A percentile compares a stretch with the other conserved stretches of the same genome.
These are phyloP conservation scores for Dendrothele bispora DNA, from an alignment of 768 basidiomycete genomes.

Conservation along the genomic window DNA sequence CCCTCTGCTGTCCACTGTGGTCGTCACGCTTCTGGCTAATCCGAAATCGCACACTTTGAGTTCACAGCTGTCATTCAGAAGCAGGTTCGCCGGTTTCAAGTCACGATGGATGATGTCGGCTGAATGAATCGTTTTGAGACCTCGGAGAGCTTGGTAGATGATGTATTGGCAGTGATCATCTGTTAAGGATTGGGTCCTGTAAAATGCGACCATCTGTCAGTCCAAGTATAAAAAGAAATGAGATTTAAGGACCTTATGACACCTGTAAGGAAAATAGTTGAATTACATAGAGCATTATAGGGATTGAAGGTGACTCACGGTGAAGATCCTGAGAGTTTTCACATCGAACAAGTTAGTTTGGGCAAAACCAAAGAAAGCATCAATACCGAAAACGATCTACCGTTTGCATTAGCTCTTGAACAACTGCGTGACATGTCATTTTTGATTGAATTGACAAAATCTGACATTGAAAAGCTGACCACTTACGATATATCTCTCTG, in stretches of 20 bases:
- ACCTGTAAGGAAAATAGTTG: no score
- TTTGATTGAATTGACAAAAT: constrained; percentile 5
- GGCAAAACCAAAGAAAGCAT: no score
- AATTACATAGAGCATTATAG: no score
- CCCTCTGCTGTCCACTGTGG: constrained; percentile 56
- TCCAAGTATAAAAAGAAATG: no score
- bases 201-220: constrained; percentile 89
- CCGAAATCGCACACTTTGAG: constrained; percentile 91
- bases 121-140: constrained; percentile 86
- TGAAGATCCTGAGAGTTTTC: no score
- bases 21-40: constrained; percentile 66
- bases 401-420: constrained; percentile 89
- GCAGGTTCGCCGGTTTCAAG: constrained; percentile 84
- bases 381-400: no score
- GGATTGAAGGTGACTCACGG: no score
- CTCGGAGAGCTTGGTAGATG: constrained; percentile 81
- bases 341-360: no score
- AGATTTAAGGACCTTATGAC: no score
- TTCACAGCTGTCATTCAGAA: constrained; percentile 89
- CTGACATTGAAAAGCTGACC: constrained; percentile 14
- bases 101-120: constrained; percentile 80
- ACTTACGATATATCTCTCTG: constrained; percentile 80
- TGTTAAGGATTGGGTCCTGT: constrained; percentile 84
- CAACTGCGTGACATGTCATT: constrained; percentile 41
- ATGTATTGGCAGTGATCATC: constrained; percentile 82